Base-by-base conservation (phyloP, 441 rosid species). In the California macrophylla region DNA sequence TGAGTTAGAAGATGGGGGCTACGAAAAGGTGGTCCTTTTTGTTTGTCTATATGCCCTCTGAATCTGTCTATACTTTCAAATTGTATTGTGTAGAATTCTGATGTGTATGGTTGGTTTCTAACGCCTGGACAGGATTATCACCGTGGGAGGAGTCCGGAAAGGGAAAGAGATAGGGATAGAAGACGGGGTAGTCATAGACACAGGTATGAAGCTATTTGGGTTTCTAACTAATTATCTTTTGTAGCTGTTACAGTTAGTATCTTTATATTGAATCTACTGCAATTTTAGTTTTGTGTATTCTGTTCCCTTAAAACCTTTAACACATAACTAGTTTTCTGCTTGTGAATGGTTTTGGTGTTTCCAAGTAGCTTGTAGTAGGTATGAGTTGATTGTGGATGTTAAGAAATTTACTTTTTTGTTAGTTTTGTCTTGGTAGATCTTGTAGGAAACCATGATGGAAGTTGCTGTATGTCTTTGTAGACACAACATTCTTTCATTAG, bases 81-180 rank as follows among this genome's bases (percentile, higher is more conserved):
- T n/a, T 23, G 45, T 7, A 42, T 36, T 25, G 20, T 29, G 61
- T 18, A 66, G 18, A 71, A 4, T 34, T 64, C 5, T 25, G 61
- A 8, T 66, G 69, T 29, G 65, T 69, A 58, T 74, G n/a, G n/a
- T n/a, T n/a, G 63, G 30, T 71, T 45, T 34, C 69, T 24, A 15
- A 67, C 50, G 75, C 52, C 68, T 38, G n/a, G n/a, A 52, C 85
- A 92, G 98, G 96, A 87, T 76, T 74, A 90, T 62, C 80, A 83
- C 74, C 94, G 85, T 34, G 83, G 81, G 32, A 81, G 91, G 82
- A 93, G 93, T 73, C 97, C 98, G 26, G 78, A 78, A 65, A 84
- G 87, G 77, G 97, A 86, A 66, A 87, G 90, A 74, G 97, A 90
- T 26, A 79, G 97, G 72, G 94, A 93, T 29, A 84, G 89, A 69